Evolutionary conservation across 208 protist species (phyloP).

Genomic region (Kentomonas sorsogonicus): DNA sequence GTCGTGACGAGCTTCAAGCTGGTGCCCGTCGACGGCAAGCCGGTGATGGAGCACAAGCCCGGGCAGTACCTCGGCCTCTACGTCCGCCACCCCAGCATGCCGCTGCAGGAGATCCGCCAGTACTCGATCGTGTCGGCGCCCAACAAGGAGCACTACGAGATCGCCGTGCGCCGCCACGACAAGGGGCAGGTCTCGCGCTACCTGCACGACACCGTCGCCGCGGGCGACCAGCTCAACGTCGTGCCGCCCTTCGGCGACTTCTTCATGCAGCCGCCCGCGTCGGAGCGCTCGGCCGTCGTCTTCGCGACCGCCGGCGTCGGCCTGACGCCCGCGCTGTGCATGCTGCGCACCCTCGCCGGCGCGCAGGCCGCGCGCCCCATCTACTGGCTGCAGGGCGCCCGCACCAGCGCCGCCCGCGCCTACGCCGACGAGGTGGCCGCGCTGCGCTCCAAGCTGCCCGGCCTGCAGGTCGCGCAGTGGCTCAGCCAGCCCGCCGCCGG

Average conservation of each 20-base stretch:
- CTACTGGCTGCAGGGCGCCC: conserved; percentile 29
- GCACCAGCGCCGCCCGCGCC: conserved; percentile 19
- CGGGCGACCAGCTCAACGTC: conserved; percentile 28
- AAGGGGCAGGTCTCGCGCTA: conserved; percentile 32
- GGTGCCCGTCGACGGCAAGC: conserved; percentile 22
- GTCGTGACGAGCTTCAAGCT: conserved; percentile 30
- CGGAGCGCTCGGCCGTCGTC: conserved; percentile 17
- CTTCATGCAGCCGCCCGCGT: conserved; percentile 16
- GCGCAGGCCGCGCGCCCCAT: conserved; percentile 17
- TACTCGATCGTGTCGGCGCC: conserved; percentile 29
- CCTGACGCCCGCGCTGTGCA: conserved; percentile 29
- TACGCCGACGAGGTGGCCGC: conserved; percentile 19
- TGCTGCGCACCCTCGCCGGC: conserved; percentile 26
- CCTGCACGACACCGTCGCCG: conserved; percentile 27
- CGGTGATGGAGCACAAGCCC: conserved; percentile 17
- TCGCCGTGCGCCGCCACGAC: conserved; percentile 29
- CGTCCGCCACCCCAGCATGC: conserved; percentile 27
- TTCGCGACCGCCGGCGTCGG: conserved; percentile 29
- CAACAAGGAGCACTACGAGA: conserved; percentile 31
- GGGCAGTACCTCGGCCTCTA: conserved; percentile 32
- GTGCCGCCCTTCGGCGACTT: conserved; percentile 39
- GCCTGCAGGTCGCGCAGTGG: conserved; percentile 25
- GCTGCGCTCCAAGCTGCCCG: conserved; percentile 16
- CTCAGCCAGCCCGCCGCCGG: conserved; percentile 12
- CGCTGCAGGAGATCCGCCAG: conserved; percentile 40